phyloP scores from a whole-genome alignment of 768 basidiomycete species.

The Russula earlei region DNA sequence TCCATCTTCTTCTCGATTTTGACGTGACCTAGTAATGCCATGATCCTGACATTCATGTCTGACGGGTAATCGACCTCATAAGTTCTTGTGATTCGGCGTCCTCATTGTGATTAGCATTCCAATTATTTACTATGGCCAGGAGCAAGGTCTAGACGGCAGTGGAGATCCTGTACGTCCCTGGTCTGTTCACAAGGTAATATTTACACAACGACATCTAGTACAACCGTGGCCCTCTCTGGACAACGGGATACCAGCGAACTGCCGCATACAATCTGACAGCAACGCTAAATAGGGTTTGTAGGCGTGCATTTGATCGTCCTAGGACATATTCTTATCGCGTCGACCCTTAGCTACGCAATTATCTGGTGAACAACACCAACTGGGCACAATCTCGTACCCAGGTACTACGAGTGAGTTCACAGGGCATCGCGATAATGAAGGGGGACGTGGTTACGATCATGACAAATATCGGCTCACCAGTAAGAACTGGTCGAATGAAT shows the following conservation, averaged over 20 bases:
- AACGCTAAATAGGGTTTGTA: constrained; percentile 46
- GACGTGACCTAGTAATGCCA: constrained; percentile 47
- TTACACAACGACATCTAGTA: constrained; percentile 30
- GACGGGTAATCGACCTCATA: constrained; percentile 39
- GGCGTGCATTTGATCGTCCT: background rate
- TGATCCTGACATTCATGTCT: constrained; percentile 65
- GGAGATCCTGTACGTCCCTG: constrained; percentile 48
- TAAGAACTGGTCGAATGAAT: constrained; percentile 25
- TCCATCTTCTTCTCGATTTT: background rate
- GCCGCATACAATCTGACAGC: constrained; percentile 48
- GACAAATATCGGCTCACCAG: constrained; percentile 69
- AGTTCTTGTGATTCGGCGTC: background rate
- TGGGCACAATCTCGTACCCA: constrained; percentile 46
- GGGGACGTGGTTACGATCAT: constrained; percentile 51
- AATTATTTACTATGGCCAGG: constrained; percentile 75
- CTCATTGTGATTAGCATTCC: constrained; percentile 40
- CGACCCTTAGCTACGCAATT: constrained; percentile 49
- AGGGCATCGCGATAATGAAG: constrained; percentile 57
- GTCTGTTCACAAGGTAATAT: background rate
- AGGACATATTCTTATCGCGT: background rate
- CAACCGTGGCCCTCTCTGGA: constrained; percentile 73
- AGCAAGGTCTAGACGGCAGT: constrained; percentile 57
- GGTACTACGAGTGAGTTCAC: constrained; percentile 40
- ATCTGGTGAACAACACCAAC: constrained; percentile 39
- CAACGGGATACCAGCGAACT: constrained; percentile 53